Evolutionary conservation across 2,329 filamentous ascomycete species (phyloP).

Genomic region (Chaetomiaceae sp.): DNA sequence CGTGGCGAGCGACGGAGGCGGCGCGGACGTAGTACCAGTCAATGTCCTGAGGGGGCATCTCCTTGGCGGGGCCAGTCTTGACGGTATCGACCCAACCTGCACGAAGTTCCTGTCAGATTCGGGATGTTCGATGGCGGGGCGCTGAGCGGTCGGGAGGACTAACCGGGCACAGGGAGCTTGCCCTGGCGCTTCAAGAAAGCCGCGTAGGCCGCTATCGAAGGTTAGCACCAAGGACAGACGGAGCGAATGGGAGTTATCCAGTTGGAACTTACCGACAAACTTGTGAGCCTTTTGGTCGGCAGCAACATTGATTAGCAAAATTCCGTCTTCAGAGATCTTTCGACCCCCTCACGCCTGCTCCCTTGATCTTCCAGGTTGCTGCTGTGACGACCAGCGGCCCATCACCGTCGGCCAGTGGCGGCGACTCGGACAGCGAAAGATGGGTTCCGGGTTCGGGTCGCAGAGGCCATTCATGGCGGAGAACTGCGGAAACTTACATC

Average conservation of each 20-base stretch:
- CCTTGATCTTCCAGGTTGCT: constrained; percentile 32
- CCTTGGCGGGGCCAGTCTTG: constrained; percentile 95
- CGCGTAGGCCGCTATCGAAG: constrained; percentile 80
- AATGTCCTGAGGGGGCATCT: constrained; percentile 95
- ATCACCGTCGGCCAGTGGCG: constrained; percentile 22
- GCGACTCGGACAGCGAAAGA: constrained; percentile 24
- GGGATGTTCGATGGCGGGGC: not conserved
- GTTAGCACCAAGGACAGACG: constrained; percentile 48
- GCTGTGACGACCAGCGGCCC: constrained; percentile 20
- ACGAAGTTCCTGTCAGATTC: constrained; percentile 18
- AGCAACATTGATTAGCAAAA: constrained; percentile 57
- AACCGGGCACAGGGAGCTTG: constrained; percentile 87
- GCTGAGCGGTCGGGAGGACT: constrained; percentile 35
- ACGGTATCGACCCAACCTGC: constrained; percentile 98
- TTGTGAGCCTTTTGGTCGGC: constrained; percentile 64
- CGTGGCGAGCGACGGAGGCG: constrained; percentile 91
- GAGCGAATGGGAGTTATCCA: not conserved
- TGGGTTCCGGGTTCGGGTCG: constrained; percentile 25
- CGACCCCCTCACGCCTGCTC: constrained; percentile 71
- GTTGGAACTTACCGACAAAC: constrained; percentile 65
- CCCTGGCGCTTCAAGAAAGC: constrained; percentile 92
- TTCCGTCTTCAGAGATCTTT: constrained; percentile 71
- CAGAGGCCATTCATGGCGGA: constrained; percentile 30
- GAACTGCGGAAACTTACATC: constrained; percentile 58
- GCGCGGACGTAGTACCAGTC: constrained; percentile 96